A percentile compares a stretch with the other conserved stretches of the same genome.
These are phyloP conservation scores for Epichloe scottii DNA, from an alignment of 2,329 filamentous ascomycete genomes.

Conservation along the genomic window DNA sequence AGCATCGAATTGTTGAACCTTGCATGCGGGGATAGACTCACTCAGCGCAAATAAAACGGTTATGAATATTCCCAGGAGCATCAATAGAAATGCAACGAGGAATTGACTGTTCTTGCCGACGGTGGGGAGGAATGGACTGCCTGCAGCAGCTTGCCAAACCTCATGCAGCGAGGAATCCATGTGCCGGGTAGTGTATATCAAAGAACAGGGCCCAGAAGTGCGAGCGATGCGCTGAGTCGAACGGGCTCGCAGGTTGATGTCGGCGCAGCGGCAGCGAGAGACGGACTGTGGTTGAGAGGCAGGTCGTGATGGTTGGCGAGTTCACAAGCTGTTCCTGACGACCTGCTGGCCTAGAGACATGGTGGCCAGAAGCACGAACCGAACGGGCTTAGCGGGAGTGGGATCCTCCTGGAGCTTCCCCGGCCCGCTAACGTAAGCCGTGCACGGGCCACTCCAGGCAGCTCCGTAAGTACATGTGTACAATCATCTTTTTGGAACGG, in stretches of 20 bases:
- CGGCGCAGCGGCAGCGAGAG: not conserved
- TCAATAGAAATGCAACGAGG: slow-evolving; percentile 61
- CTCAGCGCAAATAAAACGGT: slow-evolving; percentile 77
- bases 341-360: slow-evolving; percentile 12
- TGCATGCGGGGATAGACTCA: slow-evolving; percentile 49
- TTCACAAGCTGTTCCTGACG: slow-evolving; percentile 9
- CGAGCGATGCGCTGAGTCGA: not conserved
- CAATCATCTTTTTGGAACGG: not conserved
- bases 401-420: not conserved
- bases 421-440: slow-evolving; percentile 18
- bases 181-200: slow-evolving; percentile 21
- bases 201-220: not conserved
- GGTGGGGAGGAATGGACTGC: slow-evolving; percentile 69
- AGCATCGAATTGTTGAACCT: not conserved
- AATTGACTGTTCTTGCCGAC: slow-evolving; percentile 79
- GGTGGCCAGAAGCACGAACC: slow-evolving; percentile 19
- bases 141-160: slow-evolving; percentile 86
- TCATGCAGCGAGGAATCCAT: slow-evolving; percentile 77
- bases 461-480: too few relatives aligned
- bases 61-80: slow-evolving; percentile 59
- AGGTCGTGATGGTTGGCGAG: not conserved
- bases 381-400: slow-evolving; percentile 19
- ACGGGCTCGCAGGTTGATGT: not conserved
- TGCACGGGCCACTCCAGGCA: slow-evolving; percentile 11
- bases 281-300: not conserved